These are phyloP conservation scores for Peniophora sp. DNA, from an alignment of 1,284 basidiomycete species.

Conservation along the genomic window DNA sequence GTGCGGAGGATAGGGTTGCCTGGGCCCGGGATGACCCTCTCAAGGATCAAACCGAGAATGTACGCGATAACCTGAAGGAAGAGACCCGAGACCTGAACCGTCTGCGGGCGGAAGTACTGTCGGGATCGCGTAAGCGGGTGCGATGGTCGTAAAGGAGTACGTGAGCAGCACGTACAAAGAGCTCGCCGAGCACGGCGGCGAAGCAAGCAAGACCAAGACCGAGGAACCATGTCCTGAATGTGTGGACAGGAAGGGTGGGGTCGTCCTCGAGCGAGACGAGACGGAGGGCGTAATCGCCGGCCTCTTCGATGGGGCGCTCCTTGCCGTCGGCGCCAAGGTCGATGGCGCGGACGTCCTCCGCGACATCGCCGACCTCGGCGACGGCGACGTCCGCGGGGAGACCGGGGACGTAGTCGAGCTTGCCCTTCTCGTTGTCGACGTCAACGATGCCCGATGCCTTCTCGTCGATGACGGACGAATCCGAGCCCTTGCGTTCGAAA, in stretches of 20 bases:
- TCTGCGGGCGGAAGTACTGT: conserved; percentile 38
- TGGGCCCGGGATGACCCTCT: conserved; percentile 41
- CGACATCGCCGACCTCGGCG: conserved; percentile 11
- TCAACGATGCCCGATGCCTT: background rate
- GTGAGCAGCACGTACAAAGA: conserved; percentile 35
- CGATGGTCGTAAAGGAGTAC: conserved; percentile 2
- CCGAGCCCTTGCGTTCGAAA: background rate
- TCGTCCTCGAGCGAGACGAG: conserved; percentile 54
- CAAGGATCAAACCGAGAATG: conserved; percentile 31
- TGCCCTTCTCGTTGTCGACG: background rate
- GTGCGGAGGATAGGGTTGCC: conserved; percentile 25
- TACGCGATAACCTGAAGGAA: conserved; percentile 41
- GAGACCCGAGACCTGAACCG: conserved; percentile 46
- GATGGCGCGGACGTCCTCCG: conserved; percentile 26
- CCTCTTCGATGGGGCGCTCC: conserved; percentile 30
- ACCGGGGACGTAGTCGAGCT: background rate
- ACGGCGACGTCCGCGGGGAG: background rate
- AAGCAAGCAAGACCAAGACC: conserved; percentile 43
- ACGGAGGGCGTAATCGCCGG: conserved; percentile 38
- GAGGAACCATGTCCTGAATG: conserved; percentile 41
- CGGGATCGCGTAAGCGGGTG: conserved; percentile 6
- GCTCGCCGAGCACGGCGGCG: conserved; percentile 48
- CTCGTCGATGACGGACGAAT: background rate
- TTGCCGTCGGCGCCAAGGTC: conserved; percentile 29
- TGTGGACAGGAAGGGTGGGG: conserved; percentile 39